Conservation (phyloP, 805 yeast species). For the Ogataea methylovora region DNA sequence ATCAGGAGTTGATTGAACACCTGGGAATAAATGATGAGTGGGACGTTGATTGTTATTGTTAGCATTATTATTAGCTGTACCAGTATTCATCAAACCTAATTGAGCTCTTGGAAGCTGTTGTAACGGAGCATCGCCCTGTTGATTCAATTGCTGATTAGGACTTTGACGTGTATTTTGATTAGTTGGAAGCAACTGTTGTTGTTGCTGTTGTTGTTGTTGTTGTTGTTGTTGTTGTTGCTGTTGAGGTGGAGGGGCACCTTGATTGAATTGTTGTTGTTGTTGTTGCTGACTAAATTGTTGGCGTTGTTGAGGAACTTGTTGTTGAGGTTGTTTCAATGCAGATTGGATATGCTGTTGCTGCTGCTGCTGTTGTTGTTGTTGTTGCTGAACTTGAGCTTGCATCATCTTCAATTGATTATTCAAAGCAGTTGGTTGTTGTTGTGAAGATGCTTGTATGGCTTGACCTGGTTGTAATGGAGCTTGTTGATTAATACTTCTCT, state of each 20-base stretch:
- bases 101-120: neutral
- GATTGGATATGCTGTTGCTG: conserved; percentile 19
- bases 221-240: conserved; percentile 7
- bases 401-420: conserved; percentile 11
- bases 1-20: conserved; percentile 43
- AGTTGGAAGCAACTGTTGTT: conserved; percentile 18
- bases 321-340: conserved; percentile 6
- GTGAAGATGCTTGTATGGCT: too few species aligned
- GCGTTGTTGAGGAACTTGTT: conserved; percentile 7
- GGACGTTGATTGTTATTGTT: neutral
- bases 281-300: conserved; percentile 5
- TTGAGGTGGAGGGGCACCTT: conserved; percentile 5
- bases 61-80: too few species aligned
- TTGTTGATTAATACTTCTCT: conserved; percentile 6
- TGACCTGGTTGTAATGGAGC: conserved; percentile 3
- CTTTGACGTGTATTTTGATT: conserved; percentile 17
- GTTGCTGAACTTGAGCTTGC: conserved; percentile 19
- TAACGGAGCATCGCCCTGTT: neutral
- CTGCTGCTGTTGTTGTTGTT: conserved; percentile 22
- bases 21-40: conserved; percentile 15
- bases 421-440: conserved; percentile 9
- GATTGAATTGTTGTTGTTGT: conserved; percentile 8
- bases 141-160: neutral
- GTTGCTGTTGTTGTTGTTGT: conserved; percentile 10
- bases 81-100: neutral